Percentiles rank a stretch among this genome's conserved stretches.
These are phyloP conservation scores for Trametes punicea DNA, from an alignment of 768 basidiomycete species.

Conservation along the genomic window DNA sequence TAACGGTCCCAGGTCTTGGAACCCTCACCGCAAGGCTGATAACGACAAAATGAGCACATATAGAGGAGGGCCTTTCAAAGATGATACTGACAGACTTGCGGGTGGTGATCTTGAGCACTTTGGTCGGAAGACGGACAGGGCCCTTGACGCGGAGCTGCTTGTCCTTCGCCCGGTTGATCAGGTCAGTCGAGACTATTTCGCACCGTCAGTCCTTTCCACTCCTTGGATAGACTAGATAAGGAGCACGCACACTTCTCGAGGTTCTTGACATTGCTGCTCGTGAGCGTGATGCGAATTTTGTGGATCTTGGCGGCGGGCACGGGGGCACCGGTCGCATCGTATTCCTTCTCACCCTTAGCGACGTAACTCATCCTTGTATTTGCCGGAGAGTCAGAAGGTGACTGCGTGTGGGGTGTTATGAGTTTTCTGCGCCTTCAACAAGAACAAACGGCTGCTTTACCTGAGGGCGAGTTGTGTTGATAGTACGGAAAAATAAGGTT, in stretches of 20 bases:
- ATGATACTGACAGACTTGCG: slow-evolving; percentile 82
- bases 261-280: slow-evolving; percentile 96
- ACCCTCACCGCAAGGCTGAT: slow-evolving; percentile 98
- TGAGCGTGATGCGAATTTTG: slow-evolving; percentile 99
- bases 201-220: background rate
- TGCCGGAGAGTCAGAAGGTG: slow-evolving; percentile 74
- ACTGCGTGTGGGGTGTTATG: slow-evolving; percentile 38
- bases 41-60: background rate
- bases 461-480: slow-evolving; percentile 33
- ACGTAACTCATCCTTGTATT: slow-evolving; percentile 86
- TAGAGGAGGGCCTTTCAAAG: background rate
- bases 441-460: slow-evolving; percentile 18
- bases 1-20: slow-evolving; percentile 99
- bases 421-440: background rate
- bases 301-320: slow-evolving; percentile 90
- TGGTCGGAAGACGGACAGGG: slow-evolving; percentile 97
- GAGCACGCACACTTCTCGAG: slow-evolving; percentile 86
- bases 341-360: slow-evolving; percentile 98
- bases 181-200: slow-evolving; percentile 82
- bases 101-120: slow-evolving; percentile 98
- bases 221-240: background rate
- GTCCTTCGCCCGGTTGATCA: slow-evolving; percentile 99
- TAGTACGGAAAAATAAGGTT: slow-evolving; percentile 34
- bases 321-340: slow-evolving; percentile 87
- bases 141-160: slow-evolving; percentile 99